Percentiles rank a stretch among this genome's conserved stretches.
These are phyloP conservation scores for Terfezia boudieri DNA, from an alignment of 495 filamentous ascomycete genomes.

Conservation along the genomic window DNA sequence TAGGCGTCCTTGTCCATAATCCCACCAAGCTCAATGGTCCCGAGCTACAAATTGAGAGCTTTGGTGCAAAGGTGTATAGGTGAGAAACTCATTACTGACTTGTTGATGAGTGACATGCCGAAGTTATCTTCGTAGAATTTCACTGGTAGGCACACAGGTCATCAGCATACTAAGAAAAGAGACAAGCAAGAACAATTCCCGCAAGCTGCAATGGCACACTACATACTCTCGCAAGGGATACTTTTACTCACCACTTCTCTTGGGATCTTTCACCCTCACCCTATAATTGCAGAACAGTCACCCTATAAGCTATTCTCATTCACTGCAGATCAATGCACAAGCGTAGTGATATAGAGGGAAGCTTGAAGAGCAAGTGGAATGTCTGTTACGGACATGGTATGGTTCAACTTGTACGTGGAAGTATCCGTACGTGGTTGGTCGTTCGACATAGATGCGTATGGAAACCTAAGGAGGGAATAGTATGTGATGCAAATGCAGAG, in stretches of 20 bases:
- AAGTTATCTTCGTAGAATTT: conserved; percentile 80
- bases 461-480: no score
- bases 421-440: conserved; percentile 31
- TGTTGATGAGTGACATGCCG: conserved; percentile 63
- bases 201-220: no score
- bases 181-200: no score
- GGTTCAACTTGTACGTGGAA: conserved; percentile 72
- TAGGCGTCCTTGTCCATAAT: neutral
- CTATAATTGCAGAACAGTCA: conserved; percentile 29
- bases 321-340: neutral
- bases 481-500: no score
- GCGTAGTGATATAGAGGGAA: neutral
- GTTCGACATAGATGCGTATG: no score
- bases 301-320: conserved; percentile 3
- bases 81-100: conserved; percentile 27
- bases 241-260: conserved; percentile 38
- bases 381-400: conserved; percentile 39
- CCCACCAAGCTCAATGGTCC: neutral
- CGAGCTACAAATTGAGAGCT: no score
- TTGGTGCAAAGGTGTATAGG: no score
- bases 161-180: no score
- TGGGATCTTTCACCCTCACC: conserved; percentile 87
- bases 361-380: neutral
- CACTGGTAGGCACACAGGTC: conserved; percentile 24
- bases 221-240: no score